These are phyloP conservation scores for Abrus precatorius DNA, from an alignment of 306 rosid species.

Conservation along the genomic window DNA sequence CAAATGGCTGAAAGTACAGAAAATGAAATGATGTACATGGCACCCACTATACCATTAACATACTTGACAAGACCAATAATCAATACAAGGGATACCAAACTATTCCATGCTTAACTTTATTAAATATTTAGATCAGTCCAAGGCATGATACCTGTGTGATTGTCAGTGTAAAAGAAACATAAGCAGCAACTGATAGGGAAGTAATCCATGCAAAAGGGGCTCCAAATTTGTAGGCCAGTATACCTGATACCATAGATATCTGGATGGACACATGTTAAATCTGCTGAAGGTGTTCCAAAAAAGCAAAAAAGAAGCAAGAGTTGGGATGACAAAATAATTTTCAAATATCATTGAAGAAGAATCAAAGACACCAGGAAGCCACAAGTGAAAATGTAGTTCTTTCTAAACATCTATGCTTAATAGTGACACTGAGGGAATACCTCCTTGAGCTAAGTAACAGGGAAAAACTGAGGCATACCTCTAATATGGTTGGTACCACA, in stretches of 20 bases:
- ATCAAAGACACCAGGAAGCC: constrained; percentile 29
- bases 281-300: constrained; percentile 56
- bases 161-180: constrained; percentile 77
- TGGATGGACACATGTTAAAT: constrained; percentile 73
- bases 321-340: constrained; percentile 46
- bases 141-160: constrained; percentile 83
- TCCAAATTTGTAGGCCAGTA: constrained; percentile 95
- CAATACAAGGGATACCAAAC: constrained; percentile 30
- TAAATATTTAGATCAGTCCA: constrained; percentile 32
- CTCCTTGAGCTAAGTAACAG: constrained; percentile 41
- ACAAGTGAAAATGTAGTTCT: constrained; percentile 29
- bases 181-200: constrained; percentile 94
- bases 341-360: constrained; percentile 30
- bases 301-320: constrained; percentile 48
- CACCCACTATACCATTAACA: constrained; percentile 10
- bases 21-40: constrained; percentile 24
- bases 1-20: constrained; percentile 9
- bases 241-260: constrained; percentile 99
- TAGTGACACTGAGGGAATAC: constrained; percentile 21
- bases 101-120: constrained; percentile 23
- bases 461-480: constrained; percentile 66
- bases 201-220: constrained; percentile 98
- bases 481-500: constrained; percentile 91
- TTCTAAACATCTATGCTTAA: constrained; percentile 7
- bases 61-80: constrained; percentile 30